Conservation (phyloP, 345 rosid genomes). For the Combretum micranthum region DNA sequence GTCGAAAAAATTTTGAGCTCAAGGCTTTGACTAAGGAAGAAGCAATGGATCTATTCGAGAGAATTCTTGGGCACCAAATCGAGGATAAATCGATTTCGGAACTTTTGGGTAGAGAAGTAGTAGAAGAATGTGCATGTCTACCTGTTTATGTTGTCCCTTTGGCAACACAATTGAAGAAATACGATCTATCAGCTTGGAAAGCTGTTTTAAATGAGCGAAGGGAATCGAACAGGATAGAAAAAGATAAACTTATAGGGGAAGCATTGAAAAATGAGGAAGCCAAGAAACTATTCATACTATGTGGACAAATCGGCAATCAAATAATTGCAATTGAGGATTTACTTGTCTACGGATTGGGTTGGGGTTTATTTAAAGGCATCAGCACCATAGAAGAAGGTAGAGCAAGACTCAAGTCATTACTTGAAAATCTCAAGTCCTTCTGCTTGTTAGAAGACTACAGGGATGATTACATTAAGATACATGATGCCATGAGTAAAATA, state of each 20-base stretch:
- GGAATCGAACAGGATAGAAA: background rate
- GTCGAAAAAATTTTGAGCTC: too few relatives aligned
- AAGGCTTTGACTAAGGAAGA: too few relatives aligned
- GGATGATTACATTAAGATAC: slow-evolving; percentile 8
- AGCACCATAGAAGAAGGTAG: slow-evolving; percentile 2
- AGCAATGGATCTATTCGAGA: too few relatives aligned
- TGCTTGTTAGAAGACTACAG: slow-evolving; percentile 13
- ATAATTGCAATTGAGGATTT: background rate
- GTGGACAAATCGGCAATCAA: background rate
- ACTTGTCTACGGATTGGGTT: slow-evolving; percentile 11
- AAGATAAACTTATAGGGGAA: background rate
- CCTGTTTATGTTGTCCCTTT: too few relatives aligned
- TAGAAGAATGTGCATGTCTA: too few relatives aligned
- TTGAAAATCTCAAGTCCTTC: slow-evolving; percentile 11
- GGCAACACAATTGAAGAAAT: too few relatives aligned
- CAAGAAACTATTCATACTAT: background rate
- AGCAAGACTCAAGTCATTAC: background rate
- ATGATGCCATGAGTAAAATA: slow-evolving; percentile 10
- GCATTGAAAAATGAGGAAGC: background rate
- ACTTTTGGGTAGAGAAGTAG: too few relatives aligned
- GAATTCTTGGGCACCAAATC: too few relatives aligned
- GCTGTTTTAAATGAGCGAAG: background rate
- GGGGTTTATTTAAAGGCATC: slow-evolving; percentile 5
- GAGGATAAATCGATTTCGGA: too few relatives aligned
- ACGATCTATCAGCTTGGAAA: background rate